Conservation (phyloP, 2,329 filamentous ascomycete genomes). For the Tetracladium maxilliforme region DNA sequence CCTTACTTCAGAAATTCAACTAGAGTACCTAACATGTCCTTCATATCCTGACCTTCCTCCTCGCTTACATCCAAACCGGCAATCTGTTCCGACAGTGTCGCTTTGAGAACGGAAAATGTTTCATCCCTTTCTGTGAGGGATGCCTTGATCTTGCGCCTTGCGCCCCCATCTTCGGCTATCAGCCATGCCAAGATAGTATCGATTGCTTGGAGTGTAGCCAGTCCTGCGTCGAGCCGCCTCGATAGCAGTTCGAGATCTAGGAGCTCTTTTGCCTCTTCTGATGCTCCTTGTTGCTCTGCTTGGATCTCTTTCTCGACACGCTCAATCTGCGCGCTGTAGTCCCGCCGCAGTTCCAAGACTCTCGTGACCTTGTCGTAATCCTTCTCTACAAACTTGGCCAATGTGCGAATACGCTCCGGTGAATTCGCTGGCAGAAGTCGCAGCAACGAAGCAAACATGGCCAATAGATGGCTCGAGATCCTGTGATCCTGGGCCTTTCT, state of each 20-base stretch:
- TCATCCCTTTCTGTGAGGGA: slow-evolving; percentile 57
- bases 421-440: slow-evolving; percentile 67
- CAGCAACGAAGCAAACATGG: slow-evolving; percentile 72
- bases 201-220: slow-evolving; percentile 70
- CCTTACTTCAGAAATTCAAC: slow-evolving; percentile 24
- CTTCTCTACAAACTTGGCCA: slow-evolving; percentile 93
- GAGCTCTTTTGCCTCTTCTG: slow-evolving; percentile 43
- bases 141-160: slow-evolving; percentile 45
- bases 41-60: slow-evolving; percentile 34
- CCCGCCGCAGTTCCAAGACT: slow-evolving; percentile 55
- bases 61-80: slow-evolving; percentile 22
- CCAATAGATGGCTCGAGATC: slow-evolving; percentile 65
- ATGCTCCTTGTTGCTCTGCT: slow-evolving; percentile 35
- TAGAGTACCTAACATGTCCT: slow-evolving; percentile 53
- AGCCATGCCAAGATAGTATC: slow-evolving; percentile 86
- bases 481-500: slow-evolving; percentile 63
- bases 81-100: slow-evolving; percentile 46
- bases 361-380: slow-evolving; percentile 75
- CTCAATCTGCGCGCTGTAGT: slow-evolving; percentile 49
- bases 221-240: slow-evolving; percentile 63
- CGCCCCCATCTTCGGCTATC: slow-evolving; percentile 73
- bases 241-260: slow-evolving; percentile 60
- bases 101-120: slow-evolving; percentile 43
- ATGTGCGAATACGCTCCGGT: slow-evolving; percentile 61
- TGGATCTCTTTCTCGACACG: slow-evolving; percentile 49